Base-by-base conservation (phyloP, 192 early-diverging fungal species). In the Fimicolochytrium jonesii region DNA sequence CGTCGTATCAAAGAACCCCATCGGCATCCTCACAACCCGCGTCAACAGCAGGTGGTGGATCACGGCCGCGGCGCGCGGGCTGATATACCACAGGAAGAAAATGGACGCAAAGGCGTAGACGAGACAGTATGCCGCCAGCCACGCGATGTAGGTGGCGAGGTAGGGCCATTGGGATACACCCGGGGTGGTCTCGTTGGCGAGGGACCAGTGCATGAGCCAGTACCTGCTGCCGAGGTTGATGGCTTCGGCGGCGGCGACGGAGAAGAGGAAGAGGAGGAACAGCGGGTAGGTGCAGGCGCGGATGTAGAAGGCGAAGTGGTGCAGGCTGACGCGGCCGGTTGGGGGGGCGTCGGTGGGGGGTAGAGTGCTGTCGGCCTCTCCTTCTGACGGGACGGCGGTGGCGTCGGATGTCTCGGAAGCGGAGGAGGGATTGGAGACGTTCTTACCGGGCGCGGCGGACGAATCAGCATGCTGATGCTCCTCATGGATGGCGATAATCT, bases 271-370 rank as follows among this genome's bases (percentile, higher is more conserved):
- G 11, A 66, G 6, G 22, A 71, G 44, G 32, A 86, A 28, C 7
- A 69, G 49, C 0, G 49, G 32, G 22, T 26, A 50, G 32, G 81
- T 78, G 37, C 83, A 82, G n/a, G 78, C 70, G 13, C 63, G 67
- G 0, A 47, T 20, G 7, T 84, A 42, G 61, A 90, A 92, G 7
- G 68, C 69, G 22, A 83, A 69, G 72, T 88, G 92, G n/a, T 91
- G 81, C 2, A 64, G 52, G 67, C 10, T 73, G 41, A 32, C 43
- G 91, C 88, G 53, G 80, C 73, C 0, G n/a, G n/a, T n/a, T n/a
- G n/a, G n/a, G n/a, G n/a, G n/a, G n/a, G n/a, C n/a, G n/a, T n/a
- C n/a, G n/a, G n/a, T n/a, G n/a, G n/a, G n/a, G n/a, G n/a, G n/a
- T n/a, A n/a, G n/a, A n/a, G n/a, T n/a, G n/a, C n/a, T n/a, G n/a